phyloP scores from a whole-genome alignment of 2,329 filamentous ascomycete genomes.

The Amphichorda felina region DNA sequence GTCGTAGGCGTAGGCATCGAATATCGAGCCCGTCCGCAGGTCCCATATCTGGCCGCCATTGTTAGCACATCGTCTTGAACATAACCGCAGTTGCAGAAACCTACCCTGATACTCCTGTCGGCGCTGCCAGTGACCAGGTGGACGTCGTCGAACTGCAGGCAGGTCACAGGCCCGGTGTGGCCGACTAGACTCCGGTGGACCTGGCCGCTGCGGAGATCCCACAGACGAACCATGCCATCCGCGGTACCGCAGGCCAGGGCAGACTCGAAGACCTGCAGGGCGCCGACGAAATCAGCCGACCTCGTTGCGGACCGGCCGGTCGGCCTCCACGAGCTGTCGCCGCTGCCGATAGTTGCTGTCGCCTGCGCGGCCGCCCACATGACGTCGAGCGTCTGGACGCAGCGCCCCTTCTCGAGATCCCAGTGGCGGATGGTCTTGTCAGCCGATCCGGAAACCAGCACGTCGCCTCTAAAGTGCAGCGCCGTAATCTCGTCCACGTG shows the following conservation, averaged over 20 bases:
- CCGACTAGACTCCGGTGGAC: conserved; percentile 94
- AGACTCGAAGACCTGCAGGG: conserved; percentile 90
- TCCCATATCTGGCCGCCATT: conserved; percentile 80
- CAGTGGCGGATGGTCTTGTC: conserved; percentile 97
- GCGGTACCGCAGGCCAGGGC: conserved; percentile 93
- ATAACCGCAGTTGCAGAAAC: conserved; percentile 21
- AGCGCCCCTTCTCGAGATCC: conserved; percentile 95
- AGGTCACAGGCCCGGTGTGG: conserved; percentile 89
- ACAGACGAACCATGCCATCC: conserved; percentile 91
- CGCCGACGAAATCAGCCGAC: conserved; percentile 83
- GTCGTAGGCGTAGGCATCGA: conserved; percentile 93
- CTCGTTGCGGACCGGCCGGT: conserved; percentile 49
- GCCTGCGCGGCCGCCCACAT: conserved; percentile 96
- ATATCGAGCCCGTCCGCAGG: conserved; percentile 87
- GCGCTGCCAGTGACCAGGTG: conserved; percentile 88
- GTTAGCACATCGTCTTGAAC: conserved; percentile 10
- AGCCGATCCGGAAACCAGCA: conserved; percentile 86
- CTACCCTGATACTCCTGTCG: conserved; percentile 87
- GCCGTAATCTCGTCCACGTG: conserved; percentile 94
- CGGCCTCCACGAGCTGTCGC: conserved; percentile 59
- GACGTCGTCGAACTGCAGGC: conserved; percentile 90
- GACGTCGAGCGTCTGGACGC: conserved; percentile 93
- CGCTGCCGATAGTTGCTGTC: conserved; percentile 49
- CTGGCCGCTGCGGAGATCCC: conserved; percentile 93
- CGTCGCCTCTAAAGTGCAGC: conserved; percentile 79